phyloP scores from a whole-genome alignment of 2,329 filamentous ascomycete genomes.

The Neofusicoccum parvum region DNA sequence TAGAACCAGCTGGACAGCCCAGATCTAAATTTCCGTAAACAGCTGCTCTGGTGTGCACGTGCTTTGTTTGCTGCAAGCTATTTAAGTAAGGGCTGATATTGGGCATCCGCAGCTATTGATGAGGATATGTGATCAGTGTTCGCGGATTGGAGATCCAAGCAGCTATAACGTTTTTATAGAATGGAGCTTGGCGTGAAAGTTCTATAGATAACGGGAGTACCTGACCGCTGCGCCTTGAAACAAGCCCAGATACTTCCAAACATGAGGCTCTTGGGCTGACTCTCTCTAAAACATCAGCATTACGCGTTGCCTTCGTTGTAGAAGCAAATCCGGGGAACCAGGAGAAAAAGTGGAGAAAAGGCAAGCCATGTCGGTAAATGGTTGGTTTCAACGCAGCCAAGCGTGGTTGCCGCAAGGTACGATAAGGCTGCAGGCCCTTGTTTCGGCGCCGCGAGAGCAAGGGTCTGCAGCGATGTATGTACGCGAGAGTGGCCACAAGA shows the following conservation, averaged over 20 bases:
- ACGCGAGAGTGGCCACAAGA: too few species aligned
- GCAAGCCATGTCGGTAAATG: neutral
- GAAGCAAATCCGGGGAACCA: neutral
- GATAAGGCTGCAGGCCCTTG: conserved; percentile 5
- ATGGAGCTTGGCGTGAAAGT: too few species aligned
- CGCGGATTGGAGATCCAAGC: too few species aligned
- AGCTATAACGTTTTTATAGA: too few species aligned
- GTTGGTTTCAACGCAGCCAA: neutral
- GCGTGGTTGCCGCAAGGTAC: neutral
- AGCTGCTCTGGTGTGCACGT: too few species aligned
- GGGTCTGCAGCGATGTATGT: neutral
- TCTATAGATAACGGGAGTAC: too few species aligned
- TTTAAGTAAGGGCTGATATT: too few species aligned
- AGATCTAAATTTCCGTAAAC: too few species aligned
- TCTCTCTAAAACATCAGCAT: neutral
- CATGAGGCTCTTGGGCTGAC: neutral
- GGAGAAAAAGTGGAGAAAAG: neutral
- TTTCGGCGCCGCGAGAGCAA: neutral
- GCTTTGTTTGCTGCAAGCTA: too few species aligned
- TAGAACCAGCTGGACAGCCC: too few species aligned
- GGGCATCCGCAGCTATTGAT: too few species aligned
- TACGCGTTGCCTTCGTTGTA: neutral
- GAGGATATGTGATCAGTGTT: too few species aligned
- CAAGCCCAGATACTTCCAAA: neutral
- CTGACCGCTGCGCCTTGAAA: neutral